Evolutionary conservation across 2,329 filamentous ascomycete genomes (phyloP), one percentile per base, ranked within the genome.

Genomic region (Alternaria arborescens): DNA sequence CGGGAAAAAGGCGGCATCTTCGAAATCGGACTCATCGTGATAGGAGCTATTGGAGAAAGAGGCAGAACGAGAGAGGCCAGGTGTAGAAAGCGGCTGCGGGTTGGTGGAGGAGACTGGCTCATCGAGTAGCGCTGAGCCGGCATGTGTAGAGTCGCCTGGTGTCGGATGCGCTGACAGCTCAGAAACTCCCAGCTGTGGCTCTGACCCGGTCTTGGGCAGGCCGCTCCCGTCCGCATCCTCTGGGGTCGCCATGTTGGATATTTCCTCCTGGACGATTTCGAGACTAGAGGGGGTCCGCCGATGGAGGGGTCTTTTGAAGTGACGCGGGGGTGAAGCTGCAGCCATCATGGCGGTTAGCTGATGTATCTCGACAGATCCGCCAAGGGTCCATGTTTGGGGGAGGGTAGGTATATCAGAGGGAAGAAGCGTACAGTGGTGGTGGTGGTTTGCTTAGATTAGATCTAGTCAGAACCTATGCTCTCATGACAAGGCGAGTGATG

Each of bases 31-130:
- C 40, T 82, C 93, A 70, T 95, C 92, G 58, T 95, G 91, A 72
- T 93, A 93, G n/a, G 89, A 93, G 78, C 89, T 93, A 50, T 88
- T 89, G n/a, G 92, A 93, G 77, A 93, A 93, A 16, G 93, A 97
- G 16, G 87, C 85, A 56, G 91, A 90, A 60, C 93, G 88, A 8
- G 93, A 96, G 48, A 93, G 81, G 64, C 65, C 83, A 73, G 51
- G 88, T 82, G 72, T 89, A 43, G 81, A 77, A 5, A 76, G 77
- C 3, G 79, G 72, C 11, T 34, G 32, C 57, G 70, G 81, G 71
- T 57, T 85, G 82, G 50, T 80, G 73, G 34, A 51, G 20, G 84
- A 85, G 82, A 42, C 80, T 73, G 38, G 82, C 82, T 78, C 81
- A 80, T 72, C 65, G 24, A 74, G 36, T n/a, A 76, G 60, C 14